Conservation (phyloP, 1,284 basidiomycete species). For the Fomitopsis pinicola region DNA sequence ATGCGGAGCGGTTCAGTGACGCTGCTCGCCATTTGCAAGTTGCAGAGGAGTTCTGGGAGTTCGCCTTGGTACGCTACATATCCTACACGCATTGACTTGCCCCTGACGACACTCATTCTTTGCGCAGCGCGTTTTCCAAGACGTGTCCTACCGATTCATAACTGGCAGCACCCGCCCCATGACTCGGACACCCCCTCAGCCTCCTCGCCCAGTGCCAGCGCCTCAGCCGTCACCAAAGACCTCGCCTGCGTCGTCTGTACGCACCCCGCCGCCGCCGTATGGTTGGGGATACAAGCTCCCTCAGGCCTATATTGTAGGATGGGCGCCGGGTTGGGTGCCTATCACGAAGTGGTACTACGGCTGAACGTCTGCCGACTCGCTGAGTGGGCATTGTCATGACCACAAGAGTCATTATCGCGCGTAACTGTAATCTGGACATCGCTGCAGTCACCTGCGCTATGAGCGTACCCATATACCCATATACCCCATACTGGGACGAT, state of each 20-base stretch:
- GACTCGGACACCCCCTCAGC: neutral
- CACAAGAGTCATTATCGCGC: neutral
- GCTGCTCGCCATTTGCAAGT: neutral
- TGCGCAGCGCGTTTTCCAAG: neutral
- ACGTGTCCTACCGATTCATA: neutral
- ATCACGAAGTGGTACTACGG: neutral
- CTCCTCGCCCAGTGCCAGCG: neutral
- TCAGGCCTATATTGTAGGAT: neutral
- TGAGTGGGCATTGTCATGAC: neutral
- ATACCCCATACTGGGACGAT: too few relatives aligned
- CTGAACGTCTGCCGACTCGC: neutral
- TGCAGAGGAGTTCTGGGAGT: neutral
- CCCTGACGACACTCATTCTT: neutral
- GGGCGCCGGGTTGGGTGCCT: neutral
- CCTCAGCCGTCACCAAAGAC: neutral
- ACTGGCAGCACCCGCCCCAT: neutral
- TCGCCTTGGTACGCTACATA: neutral
- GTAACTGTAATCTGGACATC: neutral
- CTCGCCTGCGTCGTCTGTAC: neutral
- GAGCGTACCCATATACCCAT: too few relatives aligned
- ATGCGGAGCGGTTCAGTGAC: neutral
- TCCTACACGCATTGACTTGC: too few relatives aligned
- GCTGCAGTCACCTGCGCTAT: too few relatives aligned
- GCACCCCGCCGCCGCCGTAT: neutral
- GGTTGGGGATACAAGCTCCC: neutral